Percentiles rank a stretch among this genome's conserved stretches.
phyloP scores from a whole-genome alignment of 768 basidiomycete genomes.

The Pleurotus giganteus region DNA sequence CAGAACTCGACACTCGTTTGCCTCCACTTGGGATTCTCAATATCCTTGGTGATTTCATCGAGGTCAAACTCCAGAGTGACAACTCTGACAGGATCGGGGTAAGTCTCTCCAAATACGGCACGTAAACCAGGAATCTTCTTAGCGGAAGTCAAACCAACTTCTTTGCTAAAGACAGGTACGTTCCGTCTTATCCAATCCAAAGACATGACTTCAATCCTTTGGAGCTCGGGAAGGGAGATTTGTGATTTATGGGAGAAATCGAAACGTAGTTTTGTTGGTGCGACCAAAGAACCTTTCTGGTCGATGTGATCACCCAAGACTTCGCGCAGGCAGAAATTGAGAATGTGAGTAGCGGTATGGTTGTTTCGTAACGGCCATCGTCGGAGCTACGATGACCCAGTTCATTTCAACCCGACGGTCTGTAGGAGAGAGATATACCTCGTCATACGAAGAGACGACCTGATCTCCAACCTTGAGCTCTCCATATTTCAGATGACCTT shows the following conservation, averaged over 20 bases:
- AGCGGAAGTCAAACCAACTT: conserved; percentile 74
- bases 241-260: conserved; percentile 97
- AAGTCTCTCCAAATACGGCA: conserved; percentile 96
- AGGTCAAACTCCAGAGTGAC: conserved; percentile 88
- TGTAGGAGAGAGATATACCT: conserved; percentile 43
- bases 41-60: conserved; percentile 81
- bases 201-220: conserved; percentile 80
- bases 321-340: conserved; percentile 92
- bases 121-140: conserved; percentile 90
- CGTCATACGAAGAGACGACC: conserved; percentile 90
- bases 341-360: conserved; percentile 97
- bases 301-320: conserved; percentile 96
- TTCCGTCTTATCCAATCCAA: conserved; percentile 89
- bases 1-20: conserved; percentile 94
- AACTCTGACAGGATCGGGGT: conserved; percentile 96
- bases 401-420: conserved; percentile 2
- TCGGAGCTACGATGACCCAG: conserved; percentile 54
- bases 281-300: conserved; percentile 97
- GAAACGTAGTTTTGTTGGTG: conserved; percentile 93
- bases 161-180: conserved; percentile 85
- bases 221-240: conserved; percentile 72
- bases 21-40: conserved; percentile 90
- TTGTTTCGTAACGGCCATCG: conserved; percentile 97
- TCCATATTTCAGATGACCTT: conserved; percentile 89
- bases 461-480: conserved; percentile 72